Conservation (phyloP, 352 stramenopile species). For the Pelagophyceae sp. region DNA sequence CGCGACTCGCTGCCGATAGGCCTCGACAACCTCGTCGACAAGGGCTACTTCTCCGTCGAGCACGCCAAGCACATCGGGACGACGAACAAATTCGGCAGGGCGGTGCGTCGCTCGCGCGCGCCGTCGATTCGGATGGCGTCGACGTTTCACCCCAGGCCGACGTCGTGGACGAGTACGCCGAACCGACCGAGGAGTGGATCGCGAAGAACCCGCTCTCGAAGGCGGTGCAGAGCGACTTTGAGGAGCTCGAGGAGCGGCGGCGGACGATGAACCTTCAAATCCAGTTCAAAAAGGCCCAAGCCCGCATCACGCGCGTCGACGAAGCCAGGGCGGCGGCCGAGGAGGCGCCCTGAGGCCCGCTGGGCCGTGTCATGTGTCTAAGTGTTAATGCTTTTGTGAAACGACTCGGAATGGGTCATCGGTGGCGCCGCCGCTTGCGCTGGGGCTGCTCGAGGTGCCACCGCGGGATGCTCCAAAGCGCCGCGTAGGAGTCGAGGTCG, state of each 20-base stretch:
- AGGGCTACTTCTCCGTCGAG: neutral
- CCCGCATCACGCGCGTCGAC: neutral
- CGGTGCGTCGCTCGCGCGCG: neutral
- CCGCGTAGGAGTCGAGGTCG: neutral
- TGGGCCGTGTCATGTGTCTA: neutral
- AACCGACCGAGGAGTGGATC: conserved; percentile 14
- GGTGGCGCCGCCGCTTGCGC: neutral
- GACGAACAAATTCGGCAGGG: conserved; percentile 11
- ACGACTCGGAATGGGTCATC: neutral
- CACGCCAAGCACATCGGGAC: conserved; percentile 17
- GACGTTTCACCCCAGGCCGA: too few species aligned
- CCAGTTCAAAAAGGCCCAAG: neutral
- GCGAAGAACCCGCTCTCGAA: conserved; percentile 17
- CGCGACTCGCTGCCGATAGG: neutral
- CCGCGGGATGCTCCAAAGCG: neutral
- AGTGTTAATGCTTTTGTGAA: neutral
- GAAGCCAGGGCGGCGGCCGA: too few species aligned
- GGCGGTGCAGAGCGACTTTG: conserved; percentile 25
- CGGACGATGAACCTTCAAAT: conserved; percentile 17
- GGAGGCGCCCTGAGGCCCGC: too few species aligned
- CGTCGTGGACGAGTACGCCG: conserved; percentile 9
- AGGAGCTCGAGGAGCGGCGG: conserved; percentile 28
- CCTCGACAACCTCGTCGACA: conserved; percentile 22
- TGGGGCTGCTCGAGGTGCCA: neutral
- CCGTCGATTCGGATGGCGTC: neutral